Evolutionary conservation across 2,329 filamentous ascomycete species (phyloP).

Genomic region (Coniochaeta pulveracea): DNA sequence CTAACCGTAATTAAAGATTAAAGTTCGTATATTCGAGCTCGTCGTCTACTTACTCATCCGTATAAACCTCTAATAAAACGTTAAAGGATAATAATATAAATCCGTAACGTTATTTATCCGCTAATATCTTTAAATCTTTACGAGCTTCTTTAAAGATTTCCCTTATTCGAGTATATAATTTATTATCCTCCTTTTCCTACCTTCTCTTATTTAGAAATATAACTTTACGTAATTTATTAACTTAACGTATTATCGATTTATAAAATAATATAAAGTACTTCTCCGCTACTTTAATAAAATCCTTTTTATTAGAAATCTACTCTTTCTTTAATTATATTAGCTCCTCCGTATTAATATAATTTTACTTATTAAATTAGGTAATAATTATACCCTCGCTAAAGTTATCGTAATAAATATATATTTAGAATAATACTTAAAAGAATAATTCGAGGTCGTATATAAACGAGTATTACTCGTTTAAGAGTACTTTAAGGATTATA

Average conservation of each 20-base stretch:
- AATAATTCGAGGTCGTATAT: constrained; percentile 38
- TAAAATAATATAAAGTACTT: constrained; percentile 26
- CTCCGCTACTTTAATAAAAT: no score
- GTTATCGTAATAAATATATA: no score
- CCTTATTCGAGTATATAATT: constrained; percentile 9
- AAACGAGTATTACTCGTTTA: constrained; percentile 28
- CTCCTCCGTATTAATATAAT: no score
- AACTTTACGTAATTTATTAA: constrained; percentile 22
- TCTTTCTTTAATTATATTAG: no score
- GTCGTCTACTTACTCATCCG: no score
- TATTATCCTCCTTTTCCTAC: constrained; percentile 8
- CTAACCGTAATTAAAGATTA: no score
- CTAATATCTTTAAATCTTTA: constrained; percentile 5
- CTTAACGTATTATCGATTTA: constrained; percentile 21
- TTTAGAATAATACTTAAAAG: constrained; percentile 35
- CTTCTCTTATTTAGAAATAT: constrained; percentile 9
- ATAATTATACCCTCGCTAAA: no score
- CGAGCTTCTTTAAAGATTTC: constrained; percentile 7
- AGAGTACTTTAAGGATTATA: constrained; percentile 31
- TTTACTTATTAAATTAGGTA: no score
- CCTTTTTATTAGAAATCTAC: no score
- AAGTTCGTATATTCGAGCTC: no score
- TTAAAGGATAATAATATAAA: no score
- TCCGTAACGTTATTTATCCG: constrained; percentile 4
- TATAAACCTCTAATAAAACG: no score